phyloP scores from a whole-genome alignment of 371 early-diverging fungal genomes.

The Mortierella sp. region DNA sequence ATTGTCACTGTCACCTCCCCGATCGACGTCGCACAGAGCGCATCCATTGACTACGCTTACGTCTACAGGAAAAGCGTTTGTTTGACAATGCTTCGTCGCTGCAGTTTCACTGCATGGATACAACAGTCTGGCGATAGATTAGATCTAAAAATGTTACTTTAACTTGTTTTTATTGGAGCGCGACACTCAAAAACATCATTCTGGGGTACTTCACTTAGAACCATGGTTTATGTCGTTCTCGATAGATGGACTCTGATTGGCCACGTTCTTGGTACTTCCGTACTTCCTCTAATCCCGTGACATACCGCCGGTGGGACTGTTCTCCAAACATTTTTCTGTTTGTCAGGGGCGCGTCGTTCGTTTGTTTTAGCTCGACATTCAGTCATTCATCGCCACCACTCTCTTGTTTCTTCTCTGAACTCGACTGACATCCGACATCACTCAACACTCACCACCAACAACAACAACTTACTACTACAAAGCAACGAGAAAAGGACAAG shows the following conservation, averaged over 20 bases:
- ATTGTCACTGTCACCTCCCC: constrained; percentile 13
- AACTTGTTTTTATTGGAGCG: too few relatives aligned
- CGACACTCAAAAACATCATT: too few relatives aligned
- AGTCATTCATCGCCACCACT: constrained; percentile 11
- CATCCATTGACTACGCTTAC: constrained; percentile 25
- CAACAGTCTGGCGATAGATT: constrained; percentile 12
- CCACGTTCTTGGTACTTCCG: too few relatives aligned
- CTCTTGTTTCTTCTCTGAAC: background rate
- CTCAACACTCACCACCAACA: background rate
- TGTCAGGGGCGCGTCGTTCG: background rate
- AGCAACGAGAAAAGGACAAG: background rate
- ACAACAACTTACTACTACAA: background rate
- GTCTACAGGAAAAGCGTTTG: constrained; percentile 23
- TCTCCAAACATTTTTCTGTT: background rate
- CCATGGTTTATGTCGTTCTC: too few relatives aligned
- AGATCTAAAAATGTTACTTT: too few relatives aligned
- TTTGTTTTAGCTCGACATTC: background rate
- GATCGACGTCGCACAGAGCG: constrained; percentile 3
- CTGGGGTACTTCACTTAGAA: too few relatives aligned
- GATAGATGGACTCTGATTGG: too few relatives aligned
- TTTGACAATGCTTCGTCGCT: constrained; percentile 16
- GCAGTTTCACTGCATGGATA: constrained; percentile 25
- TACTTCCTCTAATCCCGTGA: too few relatives aligned
- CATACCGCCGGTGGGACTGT: background rate
- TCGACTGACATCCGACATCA: background rate